Evolutionary conservation across 129 eudicot species (phyloP).

Genomic region (Calendula officinalis): DNA sequence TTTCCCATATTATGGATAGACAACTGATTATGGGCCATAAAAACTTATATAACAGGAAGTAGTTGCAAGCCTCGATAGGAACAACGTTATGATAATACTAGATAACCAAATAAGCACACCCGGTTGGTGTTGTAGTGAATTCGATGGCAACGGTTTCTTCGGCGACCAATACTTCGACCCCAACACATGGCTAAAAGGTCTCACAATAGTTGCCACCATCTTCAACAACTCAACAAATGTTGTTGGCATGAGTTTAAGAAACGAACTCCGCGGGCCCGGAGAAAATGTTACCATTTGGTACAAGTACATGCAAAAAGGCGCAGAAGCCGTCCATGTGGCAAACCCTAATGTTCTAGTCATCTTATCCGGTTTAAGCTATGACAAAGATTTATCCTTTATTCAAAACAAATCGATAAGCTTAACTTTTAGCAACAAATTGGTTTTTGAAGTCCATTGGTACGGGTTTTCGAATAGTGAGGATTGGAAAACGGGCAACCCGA

Average conservation of each 20-base stretch:
- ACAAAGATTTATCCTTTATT: conserved; percentile 61
- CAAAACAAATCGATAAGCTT: conserved; percentile 35
- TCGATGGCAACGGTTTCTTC: conserved; percentile 91
- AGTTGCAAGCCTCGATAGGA: conserved; percentile 70
- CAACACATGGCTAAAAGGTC: conserved; percentile 66
- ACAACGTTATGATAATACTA: conserved; percentile 78
- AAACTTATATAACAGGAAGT: conserved; percentile 59
- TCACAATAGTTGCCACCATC: conserved; percentile 68
- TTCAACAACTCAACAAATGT: conserved; percentile 55
- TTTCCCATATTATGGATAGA: no score
- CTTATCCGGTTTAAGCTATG: conserved; percentile 66
- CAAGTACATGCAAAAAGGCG: conserved; percentile 91
- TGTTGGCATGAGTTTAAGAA: conserved; percentile 86
- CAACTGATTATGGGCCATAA: no score
- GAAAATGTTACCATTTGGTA: conserved; percentile 81
- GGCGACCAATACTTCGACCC: conserved; percentile 87
- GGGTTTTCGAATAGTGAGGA: conserved; percentile 57
- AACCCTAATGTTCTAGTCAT: conserved; percentile 70
- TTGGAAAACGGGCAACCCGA: conserved; percentile 65
- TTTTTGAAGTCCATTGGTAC: conserved; percentile 85
- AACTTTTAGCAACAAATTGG: conserved; percentile 58
- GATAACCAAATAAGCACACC: conserved; percentile 92
- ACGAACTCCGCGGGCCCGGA: conserved; percentile 77
- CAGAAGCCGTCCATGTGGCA: conserved; percentile 74
- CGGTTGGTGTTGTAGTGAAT: conserved; percentile 91